Conservation (phyloP, 805 yeast genomes). For the Candida rishiriensis region DNA sequence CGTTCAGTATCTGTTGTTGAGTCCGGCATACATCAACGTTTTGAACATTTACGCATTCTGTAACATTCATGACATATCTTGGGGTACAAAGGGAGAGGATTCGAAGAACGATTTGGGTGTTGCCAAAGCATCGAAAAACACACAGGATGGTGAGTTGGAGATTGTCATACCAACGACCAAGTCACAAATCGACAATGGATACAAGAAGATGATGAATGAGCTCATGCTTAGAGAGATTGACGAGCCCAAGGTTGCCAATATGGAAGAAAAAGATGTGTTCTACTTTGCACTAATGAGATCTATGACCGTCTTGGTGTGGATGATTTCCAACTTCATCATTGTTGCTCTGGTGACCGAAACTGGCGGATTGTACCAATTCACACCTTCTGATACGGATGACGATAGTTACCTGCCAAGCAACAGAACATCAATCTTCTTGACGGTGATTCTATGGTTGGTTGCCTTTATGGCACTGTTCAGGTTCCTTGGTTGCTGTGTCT, state of each 20-base stretch:
- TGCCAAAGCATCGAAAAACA: conserved; percentile 54
- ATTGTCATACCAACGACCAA: conserved; percentile 72
- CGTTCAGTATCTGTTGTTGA: conserved; percentile 72
- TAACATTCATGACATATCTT: conserved; percentile 91
- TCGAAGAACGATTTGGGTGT: conserved; percentile 74
- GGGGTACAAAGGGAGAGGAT: conserved; percentile 94
- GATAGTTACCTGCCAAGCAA: conserved; percentile 27
- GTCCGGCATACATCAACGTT: conserved; percentile 89
- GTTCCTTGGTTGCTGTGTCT: conserved; percentile 68
- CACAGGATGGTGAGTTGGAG: conserved; percentile 60
- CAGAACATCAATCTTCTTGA: conserved; percentile 64
- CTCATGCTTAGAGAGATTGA: conserved; percentile 40
- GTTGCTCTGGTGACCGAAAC: conserved; percentile 80
- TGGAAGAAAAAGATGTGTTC: conserved; percentile 56
- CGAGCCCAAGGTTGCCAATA: conserved; percentile 15
- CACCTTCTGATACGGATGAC: conserved; percentile 28
- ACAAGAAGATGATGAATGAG: conserved; percentile 58
- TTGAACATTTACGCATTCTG: conserved; percentile 93
- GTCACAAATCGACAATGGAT: conserved; percentile 71
- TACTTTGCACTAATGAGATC: conserved; percentile 91
- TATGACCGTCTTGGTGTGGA: conserved; percentile 84
- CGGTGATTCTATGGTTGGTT: conserved; percentile 88
- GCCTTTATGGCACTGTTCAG: conserved; percentile 85
- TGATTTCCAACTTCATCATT: conserved; percentile 76
- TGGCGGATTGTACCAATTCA: conserved; percentile 63